phyloP scores from a whole-genome alignment of 1,284 basidiomycete genomes.

The Anthracocystis panici-leucophaei region DNA sequence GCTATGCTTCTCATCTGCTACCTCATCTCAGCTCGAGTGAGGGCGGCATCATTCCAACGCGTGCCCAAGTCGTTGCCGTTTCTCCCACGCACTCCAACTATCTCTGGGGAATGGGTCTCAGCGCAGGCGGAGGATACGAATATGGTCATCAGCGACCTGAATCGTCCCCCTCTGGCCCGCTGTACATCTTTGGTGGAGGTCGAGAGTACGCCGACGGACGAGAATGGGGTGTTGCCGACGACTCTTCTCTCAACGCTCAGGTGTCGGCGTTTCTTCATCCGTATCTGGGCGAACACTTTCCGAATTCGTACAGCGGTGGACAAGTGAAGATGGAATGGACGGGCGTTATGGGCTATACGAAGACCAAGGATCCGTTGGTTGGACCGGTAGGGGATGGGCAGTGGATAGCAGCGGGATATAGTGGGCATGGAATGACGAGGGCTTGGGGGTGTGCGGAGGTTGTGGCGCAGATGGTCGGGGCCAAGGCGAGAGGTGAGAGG shows the following conservation, averaged over 20 bases:
- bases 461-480: constrained; percentile 76
- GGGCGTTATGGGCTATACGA: constrained; percentile 84
- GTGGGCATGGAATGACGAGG: constrained; percentile 84
- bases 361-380: constrained; percentile 78
- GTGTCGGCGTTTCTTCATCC: constrained; percentile 71
- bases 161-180: background rate
- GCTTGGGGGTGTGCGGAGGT: constrained; percentile 76
- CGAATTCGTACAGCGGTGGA: constrained; percentile 72
- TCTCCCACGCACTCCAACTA: constrained; percentile 71
- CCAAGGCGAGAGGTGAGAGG: constrained; percentile 72
- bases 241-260: constrained; percentile 73
- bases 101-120: constrained; percentile 42
- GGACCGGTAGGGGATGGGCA: constrained; percentile 19
- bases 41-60: constrained; percentile 76
- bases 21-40: constrained; percentile 74
- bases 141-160: constrained; percentile 82
- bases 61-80: constrained; percentile 79
- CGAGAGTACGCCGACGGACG: constrained; percentile 73
- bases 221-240: constrained; percentile 76
- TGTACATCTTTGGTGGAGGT: constrained; percentile 81
- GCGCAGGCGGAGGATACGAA: constrained; percentile 74
- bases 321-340: constrained; percentile 77
- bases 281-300: constrained; percentile 67
- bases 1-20: constrained; percentile 78
- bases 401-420: constrained; percentile 77